Evolutionary conservation across 2,329 filamentous ascomycete species (phyloP).

Genomic region (Diaporthe sp.): DNA sequence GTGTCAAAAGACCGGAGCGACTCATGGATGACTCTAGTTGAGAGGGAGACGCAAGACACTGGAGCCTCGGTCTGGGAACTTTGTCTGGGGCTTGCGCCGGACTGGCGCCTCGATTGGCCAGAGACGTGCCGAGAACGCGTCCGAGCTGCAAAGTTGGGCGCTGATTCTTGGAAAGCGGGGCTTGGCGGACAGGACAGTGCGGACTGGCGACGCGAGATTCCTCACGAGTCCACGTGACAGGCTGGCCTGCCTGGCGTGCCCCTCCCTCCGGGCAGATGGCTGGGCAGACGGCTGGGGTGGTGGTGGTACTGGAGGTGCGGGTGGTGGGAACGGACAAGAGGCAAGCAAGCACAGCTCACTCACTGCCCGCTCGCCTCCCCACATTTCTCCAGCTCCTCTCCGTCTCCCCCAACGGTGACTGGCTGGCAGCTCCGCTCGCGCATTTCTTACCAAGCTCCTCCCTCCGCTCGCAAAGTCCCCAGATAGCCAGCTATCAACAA

Average conservation of each 20-base stretch:
- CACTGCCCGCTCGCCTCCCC: background rate
- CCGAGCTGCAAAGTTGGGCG: slow-evolving; percentile 21
- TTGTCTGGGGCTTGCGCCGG: slow-evolving; percentile 29
- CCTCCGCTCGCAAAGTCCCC: slow-evolving; percentile 19
- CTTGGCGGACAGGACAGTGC: slow-evolving; percentile 10
- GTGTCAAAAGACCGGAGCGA: slow-evolving; percentile 22
- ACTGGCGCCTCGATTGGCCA: slow-evolving; percentile 35
- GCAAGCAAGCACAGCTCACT: background rate
- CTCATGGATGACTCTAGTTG: slow-evolving; percentile 31
- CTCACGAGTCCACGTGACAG: slow-evolving; percentile 21
- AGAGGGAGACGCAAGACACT: slow-evolving; percentile 23
- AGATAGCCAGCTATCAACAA: slow-evolving; percentile 39
- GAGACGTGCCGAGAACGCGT: slow-evolving; percentile 37
- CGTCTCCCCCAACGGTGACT: slow-evolving; percentile 14
- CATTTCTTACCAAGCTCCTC: slow-evolving; percentile 26
- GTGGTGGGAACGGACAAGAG: too few species aligned
- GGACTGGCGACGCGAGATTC: slow-evolving; percentile 8
- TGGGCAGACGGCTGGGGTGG: background rate
- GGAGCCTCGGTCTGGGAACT: slow-evolving; percentile 20
- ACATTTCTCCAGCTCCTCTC: slow-evolving; percentile 21
- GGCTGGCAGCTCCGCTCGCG: slow-evolving; percentile 7
- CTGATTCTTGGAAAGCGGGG: slow-evolving; percentile 21
- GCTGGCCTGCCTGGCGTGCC: too few species aligned
- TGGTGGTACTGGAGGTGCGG: too few species aligned
- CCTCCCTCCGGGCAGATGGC: background rate